Base-by-base conservation (phyloP, 2,329 filamentous ascomycete genomes). In the Calonectria pseudoturangicola region DNA sequence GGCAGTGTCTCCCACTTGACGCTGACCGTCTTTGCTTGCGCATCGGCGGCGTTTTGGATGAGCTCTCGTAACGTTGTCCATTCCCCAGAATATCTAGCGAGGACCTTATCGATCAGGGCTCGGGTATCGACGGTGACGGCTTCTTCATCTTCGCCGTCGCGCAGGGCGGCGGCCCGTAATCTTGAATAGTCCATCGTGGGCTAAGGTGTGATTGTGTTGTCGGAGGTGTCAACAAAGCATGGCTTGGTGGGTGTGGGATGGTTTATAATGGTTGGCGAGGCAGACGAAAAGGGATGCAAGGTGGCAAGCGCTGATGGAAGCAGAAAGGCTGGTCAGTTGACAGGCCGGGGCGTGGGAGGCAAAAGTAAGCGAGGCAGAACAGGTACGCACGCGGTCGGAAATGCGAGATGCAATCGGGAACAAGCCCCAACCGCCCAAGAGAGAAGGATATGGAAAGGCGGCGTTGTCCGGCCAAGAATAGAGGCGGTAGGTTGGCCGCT, bases 1-100 rank as follows among this genome's bases (percentile, higher is more conserved):
- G 96, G 96, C 18, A 94, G 85, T 2, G 96, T 98, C 83, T 99
- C 96, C 88, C 97, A 98, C 79, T 94, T 96, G 82, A 99, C 95
- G 56, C 92, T 94, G 77, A 98, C 96, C 69, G 92, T 96, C 18
- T 93, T 94, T 60, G 97, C 97, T 81, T 96, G 94, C 27, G 97
- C 97, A 86, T 99, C 97, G 75, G 97, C 96, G n/a, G 97, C 97
- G 83, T 99, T 99, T 82, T 99, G 97, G 54, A 99, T 95, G 73
- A 99, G 92, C 83, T 99, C 97, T 87, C 97, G 92, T 21, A 99
- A 86, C 10, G 90, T 94, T 7, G 92, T 95, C 93, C 96, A 98
- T 87, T 99, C 97, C 79, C 97, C 96, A 2, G 96, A 98, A 83
- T 99, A 99, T 81, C 97, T 90, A 12, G 97, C 97, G 63, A 99